Conservation (phyloP, 1,139 yeast genomes). For the Sugiyamaella neomexicana region DNA sequence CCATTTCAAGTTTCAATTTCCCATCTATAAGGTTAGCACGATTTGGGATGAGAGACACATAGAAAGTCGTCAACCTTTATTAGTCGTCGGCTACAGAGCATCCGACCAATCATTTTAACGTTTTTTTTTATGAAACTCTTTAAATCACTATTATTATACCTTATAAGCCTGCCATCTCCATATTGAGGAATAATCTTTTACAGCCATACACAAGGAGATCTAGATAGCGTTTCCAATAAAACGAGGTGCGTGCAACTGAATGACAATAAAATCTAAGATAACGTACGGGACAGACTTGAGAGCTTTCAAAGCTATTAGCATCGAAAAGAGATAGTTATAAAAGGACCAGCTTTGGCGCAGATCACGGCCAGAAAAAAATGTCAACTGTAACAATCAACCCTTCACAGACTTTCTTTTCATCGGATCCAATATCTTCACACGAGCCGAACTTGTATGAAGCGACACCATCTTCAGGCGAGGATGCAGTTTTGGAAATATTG, state of each 20-base stretch:
- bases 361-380: too few species aligned
- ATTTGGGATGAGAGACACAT: not conserved
- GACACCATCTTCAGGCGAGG: slow-evolving; percentile 20
- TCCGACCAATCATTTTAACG: not conserved
- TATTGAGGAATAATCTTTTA: too few species aligned
- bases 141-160: too few species aligned
- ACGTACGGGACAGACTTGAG: not conserved
- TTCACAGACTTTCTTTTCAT: not conserved
- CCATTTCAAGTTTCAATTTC: too few species aligned
- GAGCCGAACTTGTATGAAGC: not conserved
- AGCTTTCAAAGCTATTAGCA: too few species aligned
- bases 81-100: not conserved
- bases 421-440: not conserved
- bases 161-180: not conserved
- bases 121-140: not conserved
- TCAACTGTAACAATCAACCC: slow-evolving; percentile 3
- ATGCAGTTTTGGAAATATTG: slow-evolving; percentile 36
- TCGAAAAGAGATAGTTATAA: too few species aligned
- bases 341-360: too few species aligned
- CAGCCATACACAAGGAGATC: too few species aligned
- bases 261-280: not conserved
- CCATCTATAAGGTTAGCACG: too few species aligned
- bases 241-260: too few species aligned
- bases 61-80: not conserved
- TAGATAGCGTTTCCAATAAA: too few species aligned